A percentile compares a stretch with the other conserved stretches of the same genome.
These are phyloP conservation scores for Anisodus tanguticus DNA, from an alignment of 257 asterid genomes.

Conservation along the genomic window DNA sequence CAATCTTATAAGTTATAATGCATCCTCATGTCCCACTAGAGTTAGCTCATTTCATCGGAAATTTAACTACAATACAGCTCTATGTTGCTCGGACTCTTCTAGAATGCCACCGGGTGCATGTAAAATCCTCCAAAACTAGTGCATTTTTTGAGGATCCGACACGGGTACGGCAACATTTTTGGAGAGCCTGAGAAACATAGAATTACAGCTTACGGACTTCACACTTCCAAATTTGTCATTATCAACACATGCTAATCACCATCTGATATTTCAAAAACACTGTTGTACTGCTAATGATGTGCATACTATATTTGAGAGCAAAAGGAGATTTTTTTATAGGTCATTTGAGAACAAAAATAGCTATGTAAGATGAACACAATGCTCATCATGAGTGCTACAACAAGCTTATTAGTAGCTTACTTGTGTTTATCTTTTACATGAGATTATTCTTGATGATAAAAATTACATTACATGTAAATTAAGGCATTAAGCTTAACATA, in stretches of 20 bases:
- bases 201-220: not conserved
- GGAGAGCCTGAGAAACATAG: no score
- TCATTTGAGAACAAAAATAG: not conserved
- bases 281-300: not conserved
- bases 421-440: not conserved
- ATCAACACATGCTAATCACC: not conserved
- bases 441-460: not conserved
- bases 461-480: not conserved
- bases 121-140: no score
- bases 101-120: no score
- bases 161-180: no score
- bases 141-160: no score
- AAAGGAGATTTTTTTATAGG: not conserved
- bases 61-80: not conserved
- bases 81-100: no score
- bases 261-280: not conserved
- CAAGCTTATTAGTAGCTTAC: not conserved
- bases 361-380: not conserved
- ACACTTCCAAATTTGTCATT: not conserved
- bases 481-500: slow-evolving; percentile 3
- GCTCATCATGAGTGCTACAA: not conserved
- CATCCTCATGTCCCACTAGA: not conserved
- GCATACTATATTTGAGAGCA: not conserved
- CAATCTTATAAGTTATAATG: slow-evolving; percentile 14
- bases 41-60: not conserved